phyloP scores from a whole-genome alignment of 257 asterid genomes.

The Agastache rugosa region DNA sequence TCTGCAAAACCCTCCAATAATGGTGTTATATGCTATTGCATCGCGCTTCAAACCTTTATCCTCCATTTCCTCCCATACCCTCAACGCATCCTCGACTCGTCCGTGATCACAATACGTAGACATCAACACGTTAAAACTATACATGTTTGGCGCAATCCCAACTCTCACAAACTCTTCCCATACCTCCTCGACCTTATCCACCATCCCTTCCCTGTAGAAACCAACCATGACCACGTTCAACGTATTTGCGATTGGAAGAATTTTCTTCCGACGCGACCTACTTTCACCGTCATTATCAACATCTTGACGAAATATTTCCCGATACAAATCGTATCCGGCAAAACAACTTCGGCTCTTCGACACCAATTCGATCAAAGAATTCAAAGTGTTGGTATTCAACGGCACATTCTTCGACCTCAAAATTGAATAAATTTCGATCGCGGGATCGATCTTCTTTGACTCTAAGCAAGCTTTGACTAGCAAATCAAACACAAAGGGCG shows the following conservation, averaged over 20 bases:
- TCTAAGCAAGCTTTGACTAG: constrained; percentile 70
- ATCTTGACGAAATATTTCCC: constrained; percentile 49
- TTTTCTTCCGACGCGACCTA: constrained; percentile 33
- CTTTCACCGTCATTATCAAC: constrained; percentile 32
- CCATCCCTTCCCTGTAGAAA: constrained; percentile 71
- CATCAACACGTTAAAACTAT: constrained; percentile 68
- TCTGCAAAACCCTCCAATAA: constrained; percentile 69
- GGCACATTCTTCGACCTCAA: constrained; percentile 59
- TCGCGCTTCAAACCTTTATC: constrained; percentile 55
- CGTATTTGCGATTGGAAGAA: constrained; percentile 49
- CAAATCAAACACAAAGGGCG: constrained; percentile 90
- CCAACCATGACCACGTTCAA: constrained; percentile 74
- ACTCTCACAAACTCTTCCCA: constrained; percentile 65
- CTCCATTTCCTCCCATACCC: constrained; percentile 66
- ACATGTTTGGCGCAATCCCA: constrained; percentile 60
- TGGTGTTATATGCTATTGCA: constrained; percentile 63
- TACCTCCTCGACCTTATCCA: constrained; percentile 68
- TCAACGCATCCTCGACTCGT: constrained; percentile 62
- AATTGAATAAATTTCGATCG: constrained; percentile 54
- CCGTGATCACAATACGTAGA: constrained; percentile 59
- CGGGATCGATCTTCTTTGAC: constrained; percentile 66
- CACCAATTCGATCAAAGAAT: constrained; percentile 71
- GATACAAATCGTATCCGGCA: constrained; percentile 67
- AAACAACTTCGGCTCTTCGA: constrained; percentile 62
- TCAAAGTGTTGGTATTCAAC: constrained; percentile 55